Evolutionary conservation across 768 basidiomycete species (phyloP).

Genomic region (Suillus cothurnatus): DNA sequence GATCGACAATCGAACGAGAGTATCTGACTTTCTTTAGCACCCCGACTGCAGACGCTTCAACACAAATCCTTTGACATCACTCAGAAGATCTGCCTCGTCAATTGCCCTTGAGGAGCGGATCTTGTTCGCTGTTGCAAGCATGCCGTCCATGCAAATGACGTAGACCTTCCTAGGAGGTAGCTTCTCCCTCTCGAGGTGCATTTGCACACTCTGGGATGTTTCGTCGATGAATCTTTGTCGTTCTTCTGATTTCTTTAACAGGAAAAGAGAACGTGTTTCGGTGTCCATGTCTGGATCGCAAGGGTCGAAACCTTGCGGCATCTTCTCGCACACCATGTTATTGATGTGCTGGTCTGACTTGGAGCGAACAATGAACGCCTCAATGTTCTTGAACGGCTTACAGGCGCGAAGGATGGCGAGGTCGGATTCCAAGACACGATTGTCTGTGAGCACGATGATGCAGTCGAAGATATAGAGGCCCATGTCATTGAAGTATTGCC

Average conservation of each 20-base stretch:
- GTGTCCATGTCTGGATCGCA: not conserved
- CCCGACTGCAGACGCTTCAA: not conserved
- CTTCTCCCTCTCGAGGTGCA: conserved; percentile 13
- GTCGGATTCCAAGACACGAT: too few species aligned
- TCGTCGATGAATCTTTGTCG: conserved; percentile 20
- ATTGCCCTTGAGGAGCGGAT: conserved; percentile 10
- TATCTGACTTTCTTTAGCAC: not conserved
- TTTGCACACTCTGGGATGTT: conserved; percentile 16
- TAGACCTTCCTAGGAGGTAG: conserved; percentile 22
- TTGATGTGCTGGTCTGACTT: conserved; percentile 19
- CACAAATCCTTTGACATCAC: conserved; percentile 1
- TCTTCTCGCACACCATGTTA: conserved; percentile 13
- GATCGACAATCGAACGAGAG: not conserved
- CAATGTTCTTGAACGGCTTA: too few species aligned
- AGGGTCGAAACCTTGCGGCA: not conserved
- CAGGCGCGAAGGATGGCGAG: too few species aligned
- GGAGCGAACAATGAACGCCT: conserved; percentile 16
- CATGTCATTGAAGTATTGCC: too few species aligned
- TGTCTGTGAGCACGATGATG: too few species aligned
- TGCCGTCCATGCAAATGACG: conserved; percentile 15
- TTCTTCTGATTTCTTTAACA: conserved; percentile 11
- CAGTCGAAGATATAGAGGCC: too few species aligned
- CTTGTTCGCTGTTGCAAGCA: conserved; percentile 4
- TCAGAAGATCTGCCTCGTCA: conserved; percentile 18
- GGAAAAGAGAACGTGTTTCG: conserved; percentile 1